Evolutionary conservation across 2,329 filamentous ascomycete genomes (phyloP).

Genomic region (Orbilia blumenaviensis): DNA sequence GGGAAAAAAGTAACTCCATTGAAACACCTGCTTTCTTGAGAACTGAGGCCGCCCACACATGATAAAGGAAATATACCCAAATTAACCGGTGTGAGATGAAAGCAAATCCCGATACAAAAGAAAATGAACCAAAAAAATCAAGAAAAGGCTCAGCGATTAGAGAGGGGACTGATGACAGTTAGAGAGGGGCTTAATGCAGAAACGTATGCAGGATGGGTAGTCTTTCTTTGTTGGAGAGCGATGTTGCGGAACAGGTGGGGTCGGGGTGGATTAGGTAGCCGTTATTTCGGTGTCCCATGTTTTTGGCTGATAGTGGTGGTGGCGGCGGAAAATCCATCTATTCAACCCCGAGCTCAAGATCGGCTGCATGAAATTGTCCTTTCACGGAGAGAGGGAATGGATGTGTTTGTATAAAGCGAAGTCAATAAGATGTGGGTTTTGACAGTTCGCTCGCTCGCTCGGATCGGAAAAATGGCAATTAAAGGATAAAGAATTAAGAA

Average conservation of each 20-base stretch:
- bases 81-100: conserved; percentile 52
- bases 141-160: conserved; percentile 24
- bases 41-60: conserved; percentile 52
- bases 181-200: conserved; percentile 28
- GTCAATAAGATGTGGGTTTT: conserved; percentile 33
- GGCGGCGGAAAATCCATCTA: conserved; percentile 33
- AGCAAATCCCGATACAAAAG: conserved; percentile 41
- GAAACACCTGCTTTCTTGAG: conserved; percentile 54
- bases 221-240: conserved; percentile 26
- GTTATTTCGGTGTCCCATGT: conserved; percentile 4
- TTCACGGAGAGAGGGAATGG: too few relatives aligned
- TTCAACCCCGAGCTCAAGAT: conserved; percentile 25
- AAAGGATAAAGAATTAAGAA: conserved; percentile 41
- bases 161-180: conserved; percentile 30
- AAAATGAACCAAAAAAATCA: conserved; percentile 15
- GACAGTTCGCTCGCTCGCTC: conserved; percentile 39
- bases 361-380: conserved; percentile 33
- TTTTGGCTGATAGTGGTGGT: conserved; percentile 21
- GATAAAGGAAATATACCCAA: conserved; percentile 51
- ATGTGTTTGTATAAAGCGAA: conserved; percentile 16
- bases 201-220: conserved; percentile 32
- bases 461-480: conserved; percentile 52
- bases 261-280: conserved; percentile 25
- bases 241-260: conserved; percentile 52
- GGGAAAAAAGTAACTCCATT: conserved; percentile 47